These are phyloP conservation scores for Tilletia walkeri DNA, from an alignment of 1,284 basidiomycete genomes.

Conservation along the genomic window DNA sequence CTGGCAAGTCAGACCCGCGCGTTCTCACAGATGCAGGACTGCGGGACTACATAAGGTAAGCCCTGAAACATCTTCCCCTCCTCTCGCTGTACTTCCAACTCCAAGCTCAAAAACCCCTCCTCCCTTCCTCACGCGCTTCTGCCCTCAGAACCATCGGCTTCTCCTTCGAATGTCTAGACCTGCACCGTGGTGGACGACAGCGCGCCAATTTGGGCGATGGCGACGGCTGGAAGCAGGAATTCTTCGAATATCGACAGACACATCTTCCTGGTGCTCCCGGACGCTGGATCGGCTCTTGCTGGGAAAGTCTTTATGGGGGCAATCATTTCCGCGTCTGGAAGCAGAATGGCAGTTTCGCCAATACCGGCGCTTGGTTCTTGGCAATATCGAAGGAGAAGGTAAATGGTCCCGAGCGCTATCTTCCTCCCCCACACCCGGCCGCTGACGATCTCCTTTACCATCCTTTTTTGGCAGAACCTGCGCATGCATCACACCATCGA, in stretches of 20 bases:
- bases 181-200: slow-evolving; percentile 71
- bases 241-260: slow-evolving; percentile 54
- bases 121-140: slow-evolving; percentile 41
- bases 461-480: slow-evolving; percentile 27
- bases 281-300: slow-evolving; percentile 53
- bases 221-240: slow-evolving; percentile 60
- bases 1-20: slow-evolving; percentile 71
- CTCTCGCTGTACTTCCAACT: background rate
- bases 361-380: slow-evolving; percentile 56
- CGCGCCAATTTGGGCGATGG: slow-evolving; percentile 81
- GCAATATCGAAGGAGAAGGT: slow-evolving; percentile 54
- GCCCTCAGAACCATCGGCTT: slow-evolving; percentile 61
- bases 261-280: slow-evolving; percentile 50
- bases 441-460: no score
- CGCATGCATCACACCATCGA: slow-evolving; percentile 52
- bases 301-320: slow-evolving; percentile 52
- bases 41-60: slow-evolving; percentile 72
- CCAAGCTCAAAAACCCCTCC: background rate
- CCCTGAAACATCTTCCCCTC: slow-evolving; percentile 19
- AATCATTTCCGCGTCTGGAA: slow-evolving; percentile 56
- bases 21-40: slow-evolving; percentile 74
- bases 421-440: no score
- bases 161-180: slow-evolving; percentile 77
- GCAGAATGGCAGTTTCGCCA: slow-evolving; percentile 55
- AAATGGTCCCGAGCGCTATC: background rate